phyloP scores from a whole-genome alignment of 2,329 filamentous ascomycete species.

The Claviceps sp. region DNA sequence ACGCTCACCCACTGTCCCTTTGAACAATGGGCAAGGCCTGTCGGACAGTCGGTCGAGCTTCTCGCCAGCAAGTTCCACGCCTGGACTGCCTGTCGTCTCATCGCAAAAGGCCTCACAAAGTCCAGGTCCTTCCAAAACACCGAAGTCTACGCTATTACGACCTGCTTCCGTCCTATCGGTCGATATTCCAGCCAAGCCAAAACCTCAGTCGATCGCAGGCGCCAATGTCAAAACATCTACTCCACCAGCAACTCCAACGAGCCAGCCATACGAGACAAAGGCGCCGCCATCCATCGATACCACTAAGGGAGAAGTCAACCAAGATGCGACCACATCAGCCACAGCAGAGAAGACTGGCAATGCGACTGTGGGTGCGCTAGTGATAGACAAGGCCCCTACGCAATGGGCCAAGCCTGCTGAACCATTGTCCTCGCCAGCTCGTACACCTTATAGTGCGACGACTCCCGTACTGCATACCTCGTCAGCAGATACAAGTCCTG shows the following conservation, averaged over 20 bases:
- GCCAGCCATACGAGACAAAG: not conserved
- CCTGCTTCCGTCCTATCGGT: not conserved
- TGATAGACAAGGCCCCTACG: constrained; percentile 22
- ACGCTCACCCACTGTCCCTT: constrained; percentile 5
- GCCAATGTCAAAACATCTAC: not conserved
- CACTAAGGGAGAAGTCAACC: not conserved
- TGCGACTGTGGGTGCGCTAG: not conserved
- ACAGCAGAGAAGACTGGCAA: not conserved
- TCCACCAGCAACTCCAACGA: not conserved
- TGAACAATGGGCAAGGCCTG: constrained; percentile 7
- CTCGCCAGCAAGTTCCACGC: constrained; percentile 7
- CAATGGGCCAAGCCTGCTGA: constrained; percentile 28
- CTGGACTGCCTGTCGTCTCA: not conserved
- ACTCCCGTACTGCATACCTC: constrained; percentile 56
- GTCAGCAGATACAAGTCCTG: constrained; percentile 63
- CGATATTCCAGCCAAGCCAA: not conserved
- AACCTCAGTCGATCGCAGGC: not conserved
- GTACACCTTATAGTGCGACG: constrained; percentile 59
- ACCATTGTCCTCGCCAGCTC: constrained; percentile 41
- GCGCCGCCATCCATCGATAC: not conserved
- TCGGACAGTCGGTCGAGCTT: constrained; percentile 4
- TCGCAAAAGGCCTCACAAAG: constrained; percentile 1
- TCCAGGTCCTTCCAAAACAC: constrained; percentile 1
- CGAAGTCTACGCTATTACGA: constrained; percentile 1
- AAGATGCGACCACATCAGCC: not conserved